These are phyloP conservation scores for Magnolia kwangsiensis DNA, from an alignment of 164 flowering plant genomes.

Conservation along the genomic window DNA sequence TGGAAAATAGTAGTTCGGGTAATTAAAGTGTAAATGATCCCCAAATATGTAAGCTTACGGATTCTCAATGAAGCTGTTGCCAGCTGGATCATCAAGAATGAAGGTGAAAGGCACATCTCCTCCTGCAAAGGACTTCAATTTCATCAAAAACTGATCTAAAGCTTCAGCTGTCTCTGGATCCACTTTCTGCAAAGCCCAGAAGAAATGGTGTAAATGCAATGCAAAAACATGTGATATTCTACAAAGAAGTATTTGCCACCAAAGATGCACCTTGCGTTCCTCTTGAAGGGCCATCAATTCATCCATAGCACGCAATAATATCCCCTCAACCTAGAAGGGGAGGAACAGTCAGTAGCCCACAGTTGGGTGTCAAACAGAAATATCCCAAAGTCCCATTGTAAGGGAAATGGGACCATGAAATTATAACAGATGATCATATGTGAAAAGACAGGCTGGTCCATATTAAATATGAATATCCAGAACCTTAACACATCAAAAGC, in stretches of 20 bases:
- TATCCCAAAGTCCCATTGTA: no score
- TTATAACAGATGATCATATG: no score
- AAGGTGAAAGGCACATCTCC: slow-evolving; percentile 69
- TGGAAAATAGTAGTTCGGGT: background rate
- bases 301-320: slow-evolving; percentile 65
- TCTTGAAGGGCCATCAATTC: slow-evolving; percentile 82
- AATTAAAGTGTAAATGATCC: background rate
- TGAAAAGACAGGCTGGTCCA: no score
- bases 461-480: no score
- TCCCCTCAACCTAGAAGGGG: slow-evolving; percentile 76
- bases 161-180: slow-evolving; percentile 89
- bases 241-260: background rate
- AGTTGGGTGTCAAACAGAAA: background rate
- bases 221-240: background rate
- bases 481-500: no score
- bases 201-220: background rate
- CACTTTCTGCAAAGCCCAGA: slow-evolving; percentile 52
- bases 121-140: slow-evolving; percentile 72
- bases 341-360: background rate
- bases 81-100: slow-evolving; percentile 92
- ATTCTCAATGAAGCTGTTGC: slow-evolving; percentile 96
- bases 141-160: slow-evolving; percentile 67
- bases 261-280: slow-evolving; percentile 64
- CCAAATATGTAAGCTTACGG: slow-evolving; percentile 44
- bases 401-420: no score